phyloP scores from a whole-genome alignment of 768 basidiomycete species.

The Boletus rufocinnamomeus region DNA sequence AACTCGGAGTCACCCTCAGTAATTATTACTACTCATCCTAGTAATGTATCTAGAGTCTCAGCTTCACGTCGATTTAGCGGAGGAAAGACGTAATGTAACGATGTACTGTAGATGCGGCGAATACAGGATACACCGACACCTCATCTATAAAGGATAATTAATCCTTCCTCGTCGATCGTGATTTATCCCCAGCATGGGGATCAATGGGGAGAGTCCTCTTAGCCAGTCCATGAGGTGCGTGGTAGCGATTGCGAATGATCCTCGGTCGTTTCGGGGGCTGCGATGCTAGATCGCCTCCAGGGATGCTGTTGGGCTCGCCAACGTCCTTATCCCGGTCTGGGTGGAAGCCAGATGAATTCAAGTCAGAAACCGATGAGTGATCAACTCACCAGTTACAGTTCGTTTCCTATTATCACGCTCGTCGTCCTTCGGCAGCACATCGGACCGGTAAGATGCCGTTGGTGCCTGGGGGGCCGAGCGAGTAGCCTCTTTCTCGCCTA shows the following conservation, averaged over 20 bases:
- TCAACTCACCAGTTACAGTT: conserved; percentile 61
- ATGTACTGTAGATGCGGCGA: conserved; percentile 12
- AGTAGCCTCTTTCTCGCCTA: conserved; percentile 59
- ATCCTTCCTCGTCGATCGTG: conserved; percentile 55
- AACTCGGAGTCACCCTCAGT: conserved; percentile 31
- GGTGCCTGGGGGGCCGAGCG: conserved; percentile 44
- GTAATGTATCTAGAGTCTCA: conserved; percentile 24
- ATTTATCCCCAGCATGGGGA: conserved; percentile 59
- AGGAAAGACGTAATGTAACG: conserved; percentile 21
- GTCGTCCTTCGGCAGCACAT: conserved; percentile 53
- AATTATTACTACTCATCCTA: conserved; percentile 24
- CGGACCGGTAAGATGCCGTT: conserved; percentile 45
- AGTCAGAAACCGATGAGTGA: not conserved
- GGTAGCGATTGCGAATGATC: conserved; percentile 56
- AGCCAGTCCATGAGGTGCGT: conserved; percentile 46
- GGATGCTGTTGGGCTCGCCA: conserved; percentile 38
- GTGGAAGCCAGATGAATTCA: conserved; percentile 8
- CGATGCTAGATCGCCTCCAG: conserved; percentile 39
- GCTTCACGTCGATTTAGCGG: conserved; percentile 12
- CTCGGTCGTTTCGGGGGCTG: conserved; percentile 61
- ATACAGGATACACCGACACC: conserved; percentile 13
- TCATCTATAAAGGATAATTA: conserved; percentile 27
- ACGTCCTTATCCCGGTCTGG: conserved; percentile 67
- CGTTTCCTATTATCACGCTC: conserved; percentile 72
- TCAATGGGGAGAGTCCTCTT: conserved; percentile 65